These are phyloP conservation scores for Flaveria trinervia DNA, from an alignment of 129 eudicot species.

Conservation along the genomic window DNA sequence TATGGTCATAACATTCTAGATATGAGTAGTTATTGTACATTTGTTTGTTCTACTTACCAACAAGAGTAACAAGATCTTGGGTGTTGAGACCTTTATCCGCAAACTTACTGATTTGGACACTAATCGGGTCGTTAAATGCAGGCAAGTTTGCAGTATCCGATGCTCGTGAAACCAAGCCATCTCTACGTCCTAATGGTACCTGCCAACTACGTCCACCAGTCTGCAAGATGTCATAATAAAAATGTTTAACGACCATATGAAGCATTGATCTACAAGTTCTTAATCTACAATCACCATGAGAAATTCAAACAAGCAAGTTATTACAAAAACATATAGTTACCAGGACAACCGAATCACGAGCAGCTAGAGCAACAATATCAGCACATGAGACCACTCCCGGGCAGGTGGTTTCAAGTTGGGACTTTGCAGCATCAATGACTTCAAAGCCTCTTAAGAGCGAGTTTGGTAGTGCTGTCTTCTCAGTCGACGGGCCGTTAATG, in stretches of 20 bases:
- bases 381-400: conserved; percentile 83
- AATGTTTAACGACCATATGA: background rate
- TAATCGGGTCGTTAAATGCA: conserved; percentile 43
- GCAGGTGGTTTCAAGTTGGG: conserved; percentile 61
- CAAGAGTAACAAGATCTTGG: conserved; percentile 72
- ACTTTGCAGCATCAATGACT: conserved; percentile 69
- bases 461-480: conserved; percentile 71
- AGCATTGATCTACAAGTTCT: background rate
- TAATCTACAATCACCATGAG: background rate
- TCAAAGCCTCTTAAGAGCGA: conserved; percentile 72
- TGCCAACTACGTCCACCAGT: conserved; percentile 48
- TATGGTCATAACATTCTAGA: background rate
- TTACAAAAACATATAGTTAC: conserved; percentile 32
- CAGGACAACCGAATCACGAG: conserved; percentile 75
- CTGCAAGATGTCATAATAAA: conserved; percentile 30
- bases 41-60: conserved; percentile 45
- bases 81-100: conserved; percentile 46
- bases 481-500: conserved; percentile 52
- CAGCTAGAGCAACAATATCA: conserved; percentile 79
- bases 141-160: conserved; percentile 60
- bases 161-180: conserved; percentile 64
- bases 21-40: background rate
- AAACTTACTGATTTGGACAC: conserved; percentile 46
- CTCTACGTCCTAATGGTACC: conserved; percentile 67
- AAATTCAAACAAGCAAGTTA: background rate